phyloP scores from a whole-genome alignment of 169 alveolate genomes.

The Cryptosporidium felis region DNA sequence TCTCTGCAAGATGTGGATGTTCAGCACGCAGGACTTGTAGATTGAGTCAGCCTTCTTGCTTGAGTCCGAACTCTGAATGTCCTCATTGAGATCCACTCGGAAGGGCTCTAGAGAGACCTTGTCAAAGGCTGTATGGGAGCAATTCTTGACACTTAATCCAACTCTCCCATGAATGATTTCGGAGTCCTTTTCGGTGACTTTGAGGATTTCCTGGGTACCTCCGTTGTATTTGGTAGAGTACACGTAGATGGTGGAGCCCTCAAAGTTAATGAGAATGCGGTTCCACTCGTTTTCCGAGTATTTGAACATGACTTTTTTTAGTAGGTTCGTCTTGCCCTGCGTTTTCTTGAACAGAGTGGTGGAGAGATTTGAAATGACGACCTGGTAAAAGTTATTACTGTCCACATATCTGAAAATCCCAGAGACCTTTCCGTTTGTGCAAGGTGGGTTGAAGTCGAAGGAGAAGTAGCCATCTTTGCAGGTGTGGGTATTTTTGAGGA shows the following conservation, averaged over 20 bases:
- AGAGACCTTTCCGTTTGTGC: constrained; percentile 73
- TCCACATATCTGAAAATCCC: constrained; percentile 73
- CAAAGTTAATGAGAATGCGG: constrained; percentile 72
- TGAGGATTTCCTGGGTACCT: background rate
- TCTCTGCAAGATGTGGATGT: constrained; percentile 56
- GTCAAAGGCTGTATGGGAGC: constrained; percentile 78
- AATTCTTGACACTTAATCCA: constrained; percentile 74
- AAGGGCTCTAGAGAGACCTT: constrained; percentile 71
- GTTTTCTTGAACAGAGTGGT: constrained; percentile 19
- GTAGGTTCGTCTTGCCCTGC: constrained; percentile 5
- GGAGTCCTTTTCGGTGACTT: constrained; percentile 2
- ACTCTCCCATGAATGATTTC: constrained; percentile 70
- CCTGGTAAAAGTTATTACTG: constrained; percentile 52
- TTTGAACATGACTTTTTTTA: background rate
- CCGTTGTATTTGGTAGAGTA: constrained; percentile 18
- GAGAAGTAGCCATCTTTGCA: constrained; percentile 75
- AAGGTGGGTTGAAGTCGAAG: constrained; percentile 76
- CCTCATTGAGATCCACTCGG: background rate
- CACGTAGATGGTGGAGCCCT: constrained; percentile 58
- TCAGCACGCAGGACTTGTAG: constrained; percentile 39
- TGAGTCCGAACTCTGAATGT: background rate
- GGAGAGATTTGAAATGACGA: constrained; percentile 22
- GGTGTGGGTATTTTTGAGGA: constrained; percentile 34
- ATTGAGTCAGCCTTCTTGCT: background rate
- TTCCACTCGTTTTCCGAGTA: constrained; percentile 70